Evolutionary conservation across 345 rosid genomes (phyloP), one percentile per base, ranked within the genome.

Genomic region (Cardamine resedifolia): DNA sequence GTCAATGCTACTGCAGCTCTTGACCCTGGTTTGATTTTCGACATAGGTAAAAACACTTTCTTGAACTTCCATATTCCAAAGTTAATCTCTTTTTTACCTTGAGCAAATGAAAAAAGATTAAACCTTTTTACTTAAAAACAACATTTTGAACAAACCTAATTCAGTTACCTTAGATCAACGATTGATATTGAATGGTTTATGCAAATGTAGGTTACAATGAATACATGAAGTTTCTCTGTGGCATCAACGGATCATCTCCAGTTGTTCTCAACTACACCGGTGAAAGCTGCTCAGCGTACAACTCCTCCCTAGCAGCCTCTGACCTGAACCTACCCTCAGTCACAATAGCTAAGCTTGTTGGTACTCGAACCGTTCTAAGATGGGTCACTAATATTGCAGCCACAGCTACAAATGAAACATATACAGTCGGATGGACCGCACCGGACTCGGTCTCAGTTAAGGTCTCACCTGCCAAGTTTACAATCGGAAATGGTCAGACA

Each of bases 241-340:
- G 86, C 26, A 91, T 91, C 53, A 88, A 89, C 10, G 96, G 96
- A 67, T 89, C 97, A 7, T 78, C 76, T 58, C 87, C 86, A 0
- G 87, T 83, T 3, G 97, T 94, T 23, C 76, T 88, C 58, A 94
- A 94, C 68, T 91, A 84, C 88, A 95, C 97, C 0, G 83, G 96
- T 6, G 86, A 86, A 57, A 85, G 79, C 74, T 91, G 99, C 71
- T 71, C 78, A 76, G 59, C 55, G 0, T 81, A 88, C 57, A 87
- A 86, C 72, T 65, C 81, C 10, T 76, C 85, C 3, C 78, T 85
- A 31, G 56, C 60, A 0, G 86, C 85, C 14, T 73, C 87, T 30
- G 88, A 95, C 78, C 71, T 95, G 80, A 95, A 95, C 90, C 75
- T 95, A 77, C 97, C 99, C 15, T 95, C 99, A 1, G 84, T 95